Percentiles rank a stretch among this genome's conserved stretches.
Evolutionary conservation across 2,329 filamentous ascomycete genomes (phyloP).

Genomic region (Paracoccidioides brasiliensis): DNA sequence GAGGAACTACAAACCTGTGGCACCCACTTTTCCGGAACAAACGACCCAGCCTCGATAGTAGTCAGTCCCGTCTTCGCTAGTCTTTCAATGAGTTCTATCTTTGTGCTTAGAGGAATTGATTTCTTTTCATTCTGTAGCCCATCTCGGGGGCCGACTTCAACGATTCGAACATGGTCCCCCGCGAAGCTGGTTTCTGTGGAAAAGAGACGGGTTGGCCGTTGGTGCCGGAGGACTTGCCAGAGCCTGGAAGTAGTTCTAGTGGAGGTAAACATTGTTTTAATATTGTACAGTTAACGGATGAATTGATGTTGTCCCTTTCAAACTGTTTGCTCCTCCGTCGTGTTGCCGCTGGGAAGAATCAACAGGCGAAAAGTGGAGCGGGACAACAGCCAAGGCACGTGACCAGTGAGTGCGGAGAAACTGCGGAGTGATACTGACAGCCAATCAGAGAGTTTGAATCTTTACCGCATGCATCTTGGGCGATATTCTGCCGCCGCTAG

Average conservation of each 20-base stretch:
- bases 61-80: constrained; percentile 37
- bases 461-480: neutral
- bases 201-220: constrained; percentile 17
- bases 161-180: constrained; percentile 39
- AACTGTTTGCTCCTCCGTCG: neutral
- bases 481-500: neutral
- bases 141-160: constrained; percentile 42
- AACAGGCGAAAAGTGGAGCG: neutral
- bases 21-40: constrained; percentile 42
- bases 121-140: constrained; percentile 42
- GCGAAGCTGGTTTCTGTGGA: constrained; percentile 30
- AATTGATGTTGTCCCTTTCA: neutral
- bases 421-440: neutral
- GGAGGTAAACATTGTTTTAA: constrained; percentile 15
- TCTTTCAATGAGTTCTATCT: constrained; percentile 36
- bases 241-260: constrained; percentile 18
- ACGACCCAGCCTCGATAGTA: constrained; percentile 41
- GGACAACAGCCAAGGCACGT: neutral
- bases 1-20: constrained; percentile 30
- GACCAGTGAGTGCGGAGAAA: neutral
- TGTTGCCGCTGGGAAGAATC: neutral
- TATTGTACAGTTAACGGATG: neutral
- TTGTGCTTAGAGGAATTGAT: constrained; percentile 35
- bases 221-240: constrained; percentile 17
- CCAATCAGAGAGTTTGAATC: neutral